These are phyloP conservation scores for Aspergillus baeticus DNA, from an alignment of 495 filamentous ascomycete genomes.

Conservation along the genomic window DNA sequence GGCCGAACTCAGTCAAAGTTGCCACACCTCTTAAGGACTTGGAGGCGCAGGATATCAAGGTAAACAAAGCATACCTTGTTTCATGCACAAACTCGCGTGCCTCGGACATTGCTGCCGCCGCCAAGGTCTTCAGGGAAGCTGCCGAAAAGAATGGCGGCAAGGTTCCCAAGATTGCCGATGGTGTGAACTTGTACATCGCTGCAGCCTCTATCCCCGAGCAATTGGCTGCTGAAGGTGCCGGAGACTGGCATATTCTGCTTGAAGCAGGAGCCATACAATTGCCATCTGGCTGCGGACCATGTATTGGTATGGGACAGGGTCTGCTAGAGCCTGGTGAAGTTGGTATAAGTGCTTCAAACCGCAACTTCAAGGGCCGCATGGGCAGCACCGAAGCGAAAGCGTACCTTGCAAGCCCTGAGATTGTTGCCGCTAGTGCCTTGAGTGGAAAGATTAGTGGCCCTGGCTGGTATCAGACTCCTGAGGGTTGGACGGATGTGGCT, in stretches of 20 bases:
- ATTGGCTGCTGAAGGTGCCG: conserved; percentile 69
- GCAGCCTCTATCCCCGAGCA: conserved; percentile 85
- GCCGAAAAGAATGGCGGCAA: conserved; percentile 52
- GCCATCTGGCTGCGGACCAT: conserved; percentile 81
- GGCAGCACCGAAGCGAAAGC: conserved; percentile 78
- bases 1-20: conserved; percentile 87
- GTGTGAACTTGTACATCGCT: conserved; percentile 69
- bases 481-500: conserved; percentile 63
- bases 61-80: conserved; percentile 87
- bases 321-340: conserved; percentile 82
- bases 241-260: conserved; percentile 85
- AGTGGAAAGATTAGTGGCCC: conserved; percentile 75
- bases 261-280: conserved; percentile 75
- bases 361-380: conserved; percentile 95
- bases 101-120: conserved; percentile 81
- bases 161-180: conserved; percentile 70
- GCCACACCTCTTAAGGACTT: conserved; percentile 78
- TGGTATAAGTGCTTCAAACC: conserved; percentile 85
- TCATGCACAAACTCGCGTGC: conserved; percentile 88
- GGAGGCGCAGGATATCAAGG: conserved; percentile 64
- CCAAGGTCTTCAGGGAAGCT: conserved; percentile 81
- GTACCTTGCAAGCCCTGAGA: conserved; percentile 87
- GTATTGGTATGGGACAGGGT: conserved; percentile 84
- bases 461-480: conserved; percentile 73
- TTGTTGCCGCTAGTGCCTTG: conserved; percentile 86